Base-by-base conservation (phyloP, 306 rosid species). In the Prunus fruticosa region DNA sequence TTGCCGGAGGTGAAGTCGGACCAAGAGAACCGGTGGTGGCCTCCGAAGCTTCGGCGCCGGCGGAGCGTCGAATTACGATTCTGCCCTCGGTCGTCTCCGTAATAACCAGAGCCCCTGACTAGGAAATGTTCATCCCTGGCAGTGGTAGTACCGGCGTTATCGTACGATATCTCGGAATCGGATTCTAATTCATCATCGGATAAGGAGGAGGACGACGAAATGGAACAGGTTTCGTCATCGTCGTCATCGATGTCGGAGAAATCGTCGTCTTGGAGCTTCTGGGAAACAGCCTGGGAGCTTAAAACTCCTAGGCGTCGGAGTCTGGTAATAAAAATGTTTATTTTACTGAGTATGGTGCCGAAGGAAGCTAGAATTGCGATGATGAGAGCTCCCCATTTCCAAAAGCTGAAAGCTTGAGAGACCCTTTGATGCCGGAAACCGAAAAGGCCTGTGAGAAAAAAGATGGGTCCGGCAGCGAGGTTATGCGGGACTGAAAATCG, bases 321-420 rank as follows among this genome's bases (percentile, higher is more conserved):
- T 6, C 69, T 41, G 53, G 79, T 1, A 49, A 85, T 32, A 22
- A 87, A 45, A 64, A 86, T 5, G 79, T 88, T 89, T 78, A 95
- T 45, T 67, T 85, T 80, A 45, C 78, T 85, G 61, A 91, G 64
- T n/a, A 75, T 79, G 67, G 92, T 66, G 47, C 91, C 81, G 38
- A 90, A 80, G 38, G 95, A 80, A 10, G 93, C 93, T 32, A 92
- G 38, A 0, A 91, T 27, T 6, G 97, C 88, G 27, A 95, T 80
- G 76, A 92, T 52, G 4, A 95, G 6, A 72, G 90, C 91, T 12
- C 89, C 64, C 91, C 89, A 89, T 82, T 82, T 87, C 80, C 90
- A 90, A 63, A 91, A 66, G 61, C 56, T 69, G 43, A 65, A 68
- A 64, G 86, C 46, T 20, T 68, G 62, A 47, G 87, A 83, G 69